These are phyloP conservation scores for Vitis rupestris DNA, from an alignment of 164 flowering plant genomes.

Conservation along the genomic window DNA sequence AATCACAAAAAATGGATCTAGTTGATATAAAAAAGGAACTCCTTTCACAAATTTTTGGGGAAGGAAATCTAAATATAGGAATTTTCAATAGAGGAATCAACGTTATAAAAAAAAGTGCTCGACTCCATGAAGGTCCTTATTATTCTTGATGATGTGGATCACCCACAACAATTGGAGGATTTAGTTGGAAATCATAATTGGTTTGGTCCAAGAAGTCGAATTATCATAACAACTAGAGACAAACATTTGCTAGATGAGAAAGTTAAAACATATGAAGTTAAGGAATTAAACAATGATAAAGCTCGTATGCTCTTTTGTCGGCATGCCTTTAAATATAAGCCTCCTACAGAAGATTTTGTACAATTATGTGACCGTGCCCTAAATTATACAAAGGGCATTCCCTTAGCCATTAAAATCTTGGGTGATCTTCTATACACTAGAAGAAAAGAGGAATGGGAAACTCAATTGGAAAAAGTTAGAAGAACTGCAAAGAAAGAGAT, in stretches of 20 bases:
- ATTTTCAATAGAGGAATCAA: not conserved
- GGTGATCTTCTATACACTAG: not conserved
- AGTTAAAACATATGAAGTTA: not conserved
- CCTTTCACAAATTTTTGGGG: not conserved
- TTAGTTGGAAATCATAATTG: not conserved
- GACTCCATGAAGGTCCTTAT: not conserved
- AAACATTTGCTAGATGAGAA: not conserved
- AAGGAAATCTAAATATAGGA: not conserved
- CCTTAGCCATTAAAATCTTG: not conserved
- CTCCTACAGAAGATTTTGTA: not conserved
- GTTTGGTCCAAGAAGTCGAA: not conserved
- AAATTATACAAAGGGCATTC: not conserved
- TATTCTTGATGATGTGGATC: slow-evolving; percentile 14
- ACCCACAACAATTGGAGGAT: not conserved
- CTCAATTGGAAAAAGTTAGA: not conserved
- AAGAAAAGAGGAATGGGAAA: not conserved
- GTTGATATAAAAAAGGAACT: slow-evolving; percentile 2
- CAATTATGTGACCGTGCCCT: not conserved
- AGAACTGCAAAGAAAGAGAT: not conserved
- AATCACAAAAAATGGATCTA: not conserved
- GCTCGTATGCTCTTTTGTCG: not conserved
- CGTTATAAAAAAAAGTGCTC: not conserved
- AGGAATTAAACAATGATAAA: not conserved
- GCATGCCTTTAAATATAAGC: not conserved
- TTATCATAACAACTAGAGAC: not conserved